A percentile compares a stretch with the other conserved stretches of the same genome.
Evolutionary conservation across 805 yeast species (phyloP).

Genomic region (Ascoidea tarda): DNA sequence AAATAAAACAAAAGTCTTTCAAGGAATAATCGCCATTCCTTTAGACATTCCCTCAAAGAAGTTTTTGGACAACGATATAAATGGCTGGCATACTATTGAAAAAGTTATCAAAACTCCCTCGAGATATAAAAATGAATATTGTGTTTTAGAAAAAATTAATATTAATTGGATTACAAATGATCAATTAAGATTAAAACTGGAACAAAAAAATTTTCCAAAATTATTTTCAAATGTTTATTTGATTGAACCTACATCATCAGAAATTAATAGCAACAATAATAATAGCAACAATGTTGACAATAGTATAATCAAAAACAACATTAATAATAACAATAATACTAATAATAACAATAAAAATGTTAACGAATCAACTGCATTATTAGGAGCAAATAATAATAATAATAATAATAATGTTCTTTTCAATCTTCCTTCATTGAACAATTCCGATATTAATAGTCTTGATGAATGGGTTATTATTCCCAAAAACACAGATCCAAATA

Average conservation of each 20-base stretch:
- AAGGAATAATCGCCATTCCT: slow-evolving; percentile 20
- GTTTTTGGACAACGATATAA: background rate
- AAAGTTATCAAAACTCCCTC: slow-evolving; percentile 10
- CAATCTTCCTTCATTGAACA: no score
- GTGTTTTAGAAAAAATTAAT: slow-evolving; percentile 13
- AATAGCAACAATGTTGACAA: slow-evolving; percentile 3
- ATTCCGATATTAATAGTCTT: background rate
- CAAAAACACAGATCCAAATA: slow-evolving; percentile 6
- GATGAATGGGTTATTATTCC: slow-evolving; percentile 16
- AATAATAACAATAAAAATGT: no score
- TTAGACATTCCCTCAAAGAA: slow-evolving; percentile 13
- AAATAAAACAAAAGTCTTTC: slow-evolving; percentile 15
- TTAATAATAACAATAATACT: no score
- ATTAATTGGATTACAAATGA: slow-evolving; percentile 10
- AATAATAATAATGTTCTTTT: no score
- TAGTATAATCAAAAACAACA: no score
- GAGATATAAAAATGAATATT: slow-evolving; percentile 13
- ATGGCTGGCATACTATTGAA: slow-evolving; percentile 12
- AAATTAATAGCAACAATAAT: background rate
- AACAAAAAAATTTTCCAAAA: slow-evolving; percentile 7
- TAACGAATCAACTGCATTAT: background rate
- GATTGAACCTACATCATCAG: slow-evolving; percentile 6
- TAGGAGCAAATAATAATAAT: no score
- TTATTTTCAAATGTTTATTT: slow-evolving; percentile 15
- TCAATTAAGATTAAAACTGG: background rate